Conservation (phyloP, 257 asterid species). For the Primulina huaijiensis region DNA sequence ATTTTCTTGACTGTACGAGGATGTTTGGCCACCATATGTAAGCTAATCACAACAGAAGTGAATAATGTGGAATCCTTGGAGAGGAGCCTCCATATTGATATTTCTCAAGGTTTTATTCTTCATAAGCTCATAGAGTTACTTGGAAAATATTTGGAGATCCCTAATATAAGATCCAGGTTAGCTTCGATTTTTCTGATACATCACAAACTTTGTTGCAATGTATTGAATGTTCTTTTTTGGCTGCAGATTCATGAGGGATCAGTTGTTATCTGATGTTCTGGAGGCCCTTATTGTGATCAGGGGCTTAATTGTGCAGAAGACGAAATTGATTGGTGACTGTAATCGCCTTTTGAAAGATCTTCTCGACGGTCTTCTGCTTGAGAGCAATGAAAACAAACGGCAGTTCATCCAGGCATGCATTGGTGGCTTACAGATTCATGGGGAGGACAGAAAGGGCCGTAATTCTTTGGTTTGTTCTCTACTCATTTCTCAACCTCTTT, state of each 20-base stretch:
- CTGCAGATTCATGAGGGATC: constrained; percentile 89
- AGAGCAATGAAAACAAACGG: constrained; percentile 85
- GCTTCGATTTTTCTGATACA: constrained; percentile 16
- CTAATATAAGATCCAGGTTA: constrained; percentile 88
- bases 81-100: constrained; percentile 96
- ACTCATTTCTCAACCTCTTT: constrained; percentile 17
- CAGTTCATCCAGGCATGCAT: constrained; percentile 97
- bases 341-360: constrained; percentile 89
- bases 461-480: constrained; percentile 70
- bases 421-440: constrained; percentile 86
- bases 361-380: constrained; percentile 89
- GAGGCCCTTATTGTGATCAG: constrained; percentile 97
- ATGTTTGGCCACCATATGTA: constrained; percentile 69
- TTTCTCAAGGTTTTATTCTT: constrained; percentile 96
- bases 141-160: constrained; percentile 94
- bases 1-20: constrained; percentile 92
- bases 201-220: constrained; percentile 13
- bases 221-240: constrained; percentile 11
- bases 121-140: constrained; percentile 98
- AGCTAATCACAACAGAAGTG: constrained; percentile 80
- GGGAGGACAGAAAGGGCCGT: constrained; percentile 83
- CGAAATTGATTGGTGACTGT: constrained; percentile 92
- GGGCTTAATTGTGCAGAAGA: constrained; percentile 94
- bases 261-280: constrained; percentile 83
- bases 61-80: constrained; percentile 79